phyloP scores from a whole-genome alignment of 768 basidiomycete genomes.

The Asterophora lycoperdoides region DNA sequence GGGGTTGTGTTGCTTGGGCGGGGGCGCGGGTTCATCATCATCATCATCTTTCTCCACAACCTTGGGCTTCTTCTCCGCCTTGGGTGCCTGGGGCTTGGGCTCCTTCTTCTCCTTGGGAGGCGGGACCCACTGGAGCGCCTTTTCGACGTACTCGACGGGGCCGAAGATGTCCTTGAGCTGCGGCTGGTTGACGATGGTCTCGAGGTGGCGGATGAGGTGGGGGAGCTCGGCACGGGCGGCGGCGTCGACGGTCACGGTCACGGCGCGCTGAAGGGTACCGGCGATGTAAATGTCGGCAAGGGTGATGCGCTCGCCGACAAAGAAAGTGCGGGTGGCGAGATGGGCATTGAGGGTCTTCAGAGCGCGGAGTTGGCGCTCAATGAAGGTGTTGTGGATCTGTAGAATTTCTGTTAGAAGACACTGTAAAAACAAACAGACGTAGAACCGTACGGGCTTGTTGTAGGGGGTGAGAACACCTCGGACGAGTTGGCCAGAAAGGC shows the following conservation, averaged over 20 bases:
- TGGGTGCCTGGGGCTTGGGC: slow-evolving; percentile 48
- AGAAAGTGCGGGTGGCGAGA: slow-evolving; percentile 78
- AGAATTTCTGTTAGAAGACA: neutral
- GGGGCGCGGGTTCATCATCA: slow-evolving; percentile 65
- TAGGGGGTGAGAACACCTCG: slow-evolving; percentile 53
- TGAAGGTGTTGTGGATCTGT: slow-evolving; percentile 54
- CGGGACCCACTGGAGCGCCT: slow-evolving; percentile 63
- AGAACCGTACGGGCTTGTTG: slow-evolving; percentile 59
- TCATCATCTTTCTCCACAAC: slow-evolving; percentile 68
- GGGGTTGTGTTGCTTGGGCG: slow-evolving; percentile 93
- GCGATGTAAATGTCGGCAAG: slow-evolving; percentile 83
- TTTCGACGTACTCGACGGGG: slow-evolving; percentile 58
- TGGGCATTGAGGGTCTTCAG: slow-evolving; percentile 69
- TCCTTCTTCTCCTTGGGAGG: slow-evolving; percentile 80
- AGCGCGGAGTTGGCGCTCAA: slow-evolving; percentile 51
- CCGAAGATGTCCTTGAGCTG: slow-evolving; percentile 65
- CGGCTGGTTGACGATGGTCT: slow-evolving; percentile 87
- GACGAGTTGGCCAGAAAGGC: slow-evolving; percentile 38
- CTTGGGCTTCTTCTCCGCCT: slow-evolving; percentile 63
- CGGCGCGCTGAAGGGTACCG: slow-evolving; percentile 49
- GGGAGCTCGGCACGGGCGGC: slow-evolving; percentile 60
- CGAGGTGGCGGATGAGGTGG: slow-evolving; percentile 77
- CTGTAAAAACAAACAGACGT: neutral
- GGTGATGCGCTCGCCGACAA: slow-evolving; percentile 92
- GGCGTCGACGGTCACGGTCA: slow-evolving; percentile 60